These are phyloP conservation scores for sunflower (Helianthus annuus) DNA, from an alignment of 129 eudicot genomes.

Conservation along the genomic window DNA sequence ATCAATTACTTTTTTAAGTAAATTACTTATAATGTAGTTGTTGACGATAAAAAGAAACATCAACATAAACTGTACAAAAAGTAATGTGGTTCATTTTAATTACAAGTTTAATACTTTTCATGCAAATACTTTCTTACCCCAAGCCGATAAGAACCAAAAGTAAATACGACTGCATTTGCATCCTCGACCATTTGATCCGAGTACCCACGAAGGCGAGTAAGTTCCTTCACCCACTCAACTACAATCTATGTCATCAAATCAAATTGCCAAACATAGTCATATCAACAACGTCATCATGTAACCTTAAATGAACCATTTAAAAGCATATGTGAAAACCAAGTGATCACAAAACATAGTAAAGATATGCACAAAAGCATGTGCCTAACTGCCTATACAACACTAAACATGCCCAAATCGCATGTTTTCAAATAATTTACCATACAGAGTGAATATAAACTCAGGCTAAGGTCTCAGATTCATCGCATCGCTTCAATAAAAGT, in stretches of 20 bases:
- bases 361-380: background rate
- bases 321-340: background rate
- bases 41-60: background rate
- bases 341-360: background rate
- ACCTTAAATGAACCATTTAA: constrained; percentile 7
- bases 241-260: constrained; percentile 44
- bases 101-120: background rate
- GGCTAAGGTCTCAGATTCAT: constrained; percentile 8
- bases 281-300: background rate
- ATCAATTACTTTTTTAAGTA: background rate
- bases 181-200: constrained; percentile 82
- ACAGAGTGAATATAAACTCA: background rate
- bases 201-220: constrained; percentile 76
- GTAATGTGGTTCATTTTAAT: background rate
- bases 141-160: constrained; percentile 83
- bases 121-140: constrained; percentile 47
- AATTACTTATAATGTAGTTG: background rate
- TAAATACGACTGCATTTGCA: constrained; percentile 77
- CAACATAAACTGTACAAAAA: background rate
- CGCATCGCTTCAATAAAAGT: background rate
- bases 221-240: constrained; percentile 78
- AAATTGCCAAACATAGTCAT: constrained; percentile 20
- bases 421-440: background rate
- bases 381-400: background rate
- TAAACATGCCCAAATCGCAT: constrained; percentile 3